phyloP scores from a whole-genome alignment of 768 basidiomycete species.

The Suillus clintonianus region DNA sequence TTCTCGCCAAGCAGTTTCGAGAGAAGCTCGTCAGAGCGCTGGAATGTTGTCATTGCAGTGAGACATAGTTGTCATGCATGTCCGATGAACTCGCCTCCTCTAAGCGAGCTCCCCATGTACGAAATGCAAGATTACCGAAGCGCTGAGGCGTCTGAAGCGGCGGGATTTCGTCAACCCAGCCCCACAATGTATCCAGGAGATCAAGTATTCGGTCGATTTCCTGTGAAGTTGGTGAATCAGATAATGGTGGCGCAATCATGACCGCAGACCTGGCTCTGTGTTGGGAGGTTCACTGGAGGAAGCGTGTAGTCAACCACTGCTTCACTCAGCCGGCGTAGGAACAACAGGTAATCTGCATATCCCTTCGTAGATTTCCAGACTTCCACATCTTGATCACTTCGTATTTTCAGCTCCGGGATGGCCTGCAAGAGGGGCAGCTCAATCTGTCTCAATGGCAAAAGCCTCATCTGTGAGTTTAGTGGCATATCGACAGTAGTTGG shows the following conservation, averaged over 20 bases:
- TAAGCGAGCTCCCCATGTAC: slow-evolving; percentile 78
- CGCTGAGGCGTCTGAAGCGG: slow-evolving; percentile 73
- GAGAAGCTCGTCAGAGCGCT: slow-evolving; percentile 60
- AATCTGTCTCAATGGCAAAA: slow-evolving; percentile 36
- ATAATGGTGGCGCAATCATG: neutral
- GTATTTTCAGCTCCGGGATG: slow-evolving; percentile 57
- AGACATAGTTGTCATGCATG: slow-evolving; percentile 3
- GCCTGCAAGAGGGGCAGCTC: slow-evolving; percentile 20
- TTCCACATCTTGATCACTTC: slow-evolving; percentile 69
- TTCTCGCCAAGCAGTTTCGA: slow-evolving; percentile 47
- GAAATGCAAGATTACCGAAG: slow-evolving; percentile 91
- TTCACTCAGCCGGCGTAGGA: slow-evolving; percentile 75
- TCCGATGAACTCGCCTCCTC: slow-evolving; percentile 56
- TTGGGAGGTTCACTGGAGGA: slow-evolving; percentile 36
- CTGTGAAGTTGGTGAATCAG: slow-evolving; percentile 32
- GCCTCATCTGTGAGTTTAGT: neutral
- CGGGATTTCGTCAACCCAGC: slow-evolving; percentile 83
- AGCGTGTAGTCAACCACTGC: slow-evolving; percentile 69
- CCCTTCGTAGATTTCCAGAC: slow-evolving; percentile 72
- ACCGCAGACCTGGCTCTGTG: slow-evolving; percentile 24
- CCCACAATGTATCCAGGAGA: slow-evolving; percentile 66
- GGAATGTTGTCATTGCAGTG: slow-evolving; percentile 2
- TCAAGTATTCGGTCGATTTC: slow-evolving; percentile 47
- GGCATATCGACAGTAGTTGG: slow-evolving; percentile 11
- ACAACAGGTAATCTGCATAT: slow-evolving; percentile 73